Conservation (phyloP, 208 protist species). For the Leishmania tarentolae region DNA sequence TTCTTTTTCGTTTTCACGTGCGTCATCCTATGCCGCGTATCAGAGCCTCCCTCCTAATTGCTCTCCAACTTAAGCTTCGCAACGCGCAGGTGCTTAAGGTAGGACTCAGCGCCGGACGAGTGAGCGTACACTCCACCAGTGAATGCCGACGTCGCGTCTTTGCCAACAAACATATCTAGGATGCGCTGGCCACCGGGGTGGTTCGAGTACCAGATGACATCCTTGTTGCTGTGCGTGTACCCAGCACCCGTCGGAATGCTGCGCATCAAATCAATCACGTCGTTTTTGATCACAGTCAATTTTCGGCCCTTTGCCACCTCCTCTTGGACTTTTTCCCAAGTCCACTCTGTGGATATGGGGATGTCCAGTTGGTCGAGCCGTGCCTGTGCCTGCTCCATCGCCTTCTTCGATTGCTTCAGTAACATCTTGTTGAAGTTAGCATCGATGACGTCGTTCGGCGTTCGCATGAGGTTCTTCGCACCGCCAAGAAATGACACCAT, state of each 20-base stretch:
- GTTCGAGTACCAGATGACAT: constrained; percentile 65
- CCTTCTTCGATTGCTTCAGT: constrained; percentile 42
- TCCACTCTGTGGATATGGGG: constrained; percentile 44
- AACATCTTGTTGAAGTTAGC: constrained; percentile 60
- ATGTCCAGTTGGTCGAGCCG: constrained; percentile 51
- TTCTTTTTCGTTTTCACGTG: neutral
- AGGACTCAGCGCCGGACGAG: constrained; percentile 56
- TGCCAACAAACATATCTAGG: constrained; percentile 76
- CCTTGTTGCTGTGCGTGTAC: constrained; percentile 71
- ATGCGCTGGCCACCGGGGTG: constrained; percentile 83
- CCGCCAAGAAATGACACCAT: constrained; percentile 54
- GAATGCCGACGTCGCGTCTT: constrained; percentile 77
- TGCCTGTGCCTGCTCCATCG: constrained; percentile 40
- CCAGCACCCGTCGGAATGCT: constrained; percentile 54
- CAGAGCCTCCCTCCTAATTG: neutral
- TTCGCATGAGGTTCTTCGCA: constrained; percentile 68
- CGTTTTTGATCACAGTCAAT: constrained; percentile 64
- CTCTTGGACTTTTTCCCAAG: constrained; percentile 65
- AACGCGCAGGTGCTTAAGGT: constrained; percentile 71
- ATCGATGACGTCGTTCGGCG: constrained; percentile 64
- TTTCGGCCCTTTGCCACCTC: constrained; percentile 67
- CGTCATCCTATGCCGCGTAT: neutral
- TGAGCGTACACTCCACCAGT: constrained; percentile 76
- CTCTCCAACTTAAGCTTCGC: constrained; percentile 40
- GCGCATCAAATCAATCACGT: constrained; percentile 70